These are phyloP conservation scores for Alternaria rosae DNA, from an alignment of 2,329 filamentous ascomycete species.

Conservation along the genomic window DNA sequence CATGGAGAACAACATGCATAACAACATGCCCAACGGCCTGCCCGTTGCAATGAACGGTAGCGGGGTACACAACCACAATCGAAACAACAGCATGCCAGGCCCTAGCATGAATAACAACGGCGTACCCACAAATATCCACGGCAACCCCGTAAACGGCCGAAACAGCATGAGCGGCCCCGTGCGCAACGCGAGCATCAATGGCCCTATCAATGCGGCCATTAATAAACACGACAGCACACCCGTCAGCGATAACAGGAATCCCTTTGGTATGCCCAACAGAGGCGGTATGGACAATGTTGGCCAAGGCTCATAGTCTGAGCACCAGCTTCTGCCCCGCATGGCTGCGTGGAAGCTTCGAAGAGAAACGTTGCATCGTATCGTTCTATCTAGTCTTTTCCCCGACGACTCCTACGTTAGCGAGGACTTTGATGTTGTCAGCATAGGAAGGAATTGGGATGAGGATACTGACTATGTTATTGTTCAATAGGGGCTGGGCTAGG, in stretches of 20 bases:
- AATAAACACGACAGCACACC: constrained; percentile 30
- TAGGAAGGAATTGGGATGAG: neutral
- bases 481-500: neutral
- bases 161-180: constrained; percentile 16
- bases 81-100: constrained; percentile 11
- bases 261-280: constrained; percentile 3
- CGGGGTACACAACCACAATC: constrained; percentile 11
- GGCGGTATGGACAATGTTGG: constrained; percentile 6
- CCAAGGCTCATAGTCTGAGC: constrained; percentile 12
- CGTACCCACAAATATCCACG: constrained; percentile 11
- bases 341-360: neutral
- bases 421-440: neutral
- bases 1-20: constrained; percentile 32
- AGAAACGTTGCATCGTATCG: neutral
- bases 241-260: constrained; percentile 27
- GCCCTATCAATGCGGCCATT: constrained; percentile 12
- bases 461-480: neutral
- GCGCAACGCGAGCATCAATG: constrained; percentile 19
- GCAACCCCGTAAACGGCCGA: constrained; percentile 6
- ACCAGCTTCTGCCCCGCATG: neutral
- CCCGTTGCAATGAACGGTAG: constrained; percentile 13
- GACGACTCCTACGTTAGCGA: neutral
- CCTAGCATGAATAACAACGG: constrained; percentile 14
- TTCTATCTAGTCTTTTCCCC: neutral
- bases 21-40: constrained; percentile 16